A percentile compares a stretch with the other conserved stretches of the same genome.
Conservation (phyloP, 306 rosid genomes). For the Quercus dentata region DNA sequence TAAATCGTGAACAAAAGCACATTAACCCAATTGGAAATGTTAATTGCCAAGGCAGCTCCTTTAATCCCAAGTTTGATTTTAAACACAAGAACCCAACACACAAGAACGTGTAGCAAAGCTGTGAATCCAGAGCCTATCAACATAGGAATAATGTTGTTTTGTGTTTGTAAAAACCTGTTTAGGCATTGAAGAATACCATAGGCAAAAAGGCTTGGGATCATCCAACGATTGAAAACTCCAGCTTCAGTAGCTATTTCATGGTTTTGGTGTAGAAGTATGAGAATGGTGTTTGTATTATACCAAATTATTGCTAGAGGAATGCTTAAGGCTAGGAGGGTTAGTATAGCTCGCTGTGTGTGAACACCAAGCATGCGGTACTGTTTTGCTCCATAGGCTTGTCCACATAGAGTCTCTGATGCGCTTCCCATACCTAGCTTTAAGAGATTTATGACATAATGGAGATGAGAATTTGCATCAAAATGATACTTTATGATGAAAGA, state of each 20-base stretch:
- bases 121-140: conserved; percentile 47
- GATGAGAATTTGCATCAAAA: background rate
- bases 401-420: conserved; percentile 59
- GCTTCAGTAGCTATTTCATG: conserved; percentile 41
- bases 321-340: conserved; percentile 32
- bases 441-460: background rate
- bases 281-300: conserved; percentile 41
- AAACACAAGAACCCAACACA: conserved; percentile 53
- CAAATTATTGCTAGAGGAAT: conserved; percentile 43
- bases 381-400: conserved; percentile 59
- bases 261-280: conserved; percentile 40
- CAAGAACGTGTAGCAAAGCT: conserved; percentile 34
- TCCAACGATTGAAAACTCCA: conserved; percentile 38
- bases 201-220: conserved; percentile 49
- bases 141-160: conserved; percentile 58
- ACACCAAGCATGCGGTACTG: conserved; percentile 53
- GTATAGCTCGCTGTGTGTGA: conserved; percentile 52
- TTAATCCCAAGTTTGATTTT: conserved; percentile 33
- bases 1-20: conserved; percentile 36
- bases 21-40: conserved; percentile 49
- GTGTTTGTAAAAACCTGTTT: conserved; percentile 53
- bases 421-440: conserved; percentile 56
- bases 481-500: background rate
- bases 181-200: conserved; percentile 50
- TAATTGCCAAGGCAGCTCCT: conserved; percentile 55